Evolutionary conservation across 2,329 filamentous ascomycete species (phyloP).

Genomic region (Thermochaetoides dissita): DNA sequence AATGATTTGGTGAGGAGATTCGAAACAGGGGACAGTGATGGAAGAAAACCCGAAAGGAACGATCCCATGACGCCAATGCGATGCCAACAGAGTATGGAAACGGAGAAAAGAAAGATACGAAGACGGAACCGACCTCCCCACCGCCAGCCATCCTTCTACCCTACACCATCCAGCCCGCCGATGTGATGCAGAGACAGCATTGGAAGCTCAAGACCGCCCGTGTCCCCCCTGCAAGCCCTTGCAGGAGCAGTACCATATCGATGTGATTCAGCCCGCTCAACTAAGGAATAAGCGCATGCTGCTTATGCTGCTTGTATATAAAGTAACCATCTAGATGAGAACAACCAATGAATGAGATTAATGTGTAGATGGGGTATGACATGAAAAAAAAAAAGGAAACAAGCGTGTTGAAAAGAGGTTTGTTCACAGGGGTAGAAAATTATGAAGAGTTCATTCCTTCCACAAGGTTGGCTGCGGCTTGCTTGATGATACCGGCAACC

Average conservation of each 20-base stretch:
- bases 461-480: conserved; percentile 33
- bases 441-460: background rate
- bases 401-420: background rate
- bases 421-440: too few relatives aligned
- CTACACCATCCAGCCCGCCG: too few relatives aligned
- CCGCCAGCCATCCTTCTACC: background rate
- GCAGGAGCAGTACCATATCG: too few relatives aligned
- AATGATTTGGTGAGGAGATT: too few relatives aligned
- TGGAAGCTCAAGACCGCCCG: too few relatives aligned
- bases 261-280: too few relatives aligned
- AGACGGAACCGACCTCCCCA: background rate
- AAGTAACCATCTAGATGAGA: background rate
- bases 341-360: background rate
- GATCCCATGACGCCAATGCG: conserved; percentile 1
- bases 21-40: background rate
- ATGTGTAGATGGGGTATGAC: background rate
- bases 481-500: conserved; percentile 52
- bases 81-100: background rate
- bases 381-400: background rate
- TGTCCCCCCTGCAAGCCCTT: too few relatives aligned
- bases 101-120: background rate
- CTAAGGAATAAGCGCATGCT: background rate
- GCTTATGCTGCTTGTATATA: background rate
- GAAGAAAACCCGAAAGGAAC: background rate
- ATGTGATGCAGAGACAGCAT: too few relatives aligned